Base-by-base conservation (phyloP, 805 yeast genomes). In the Kuraishia cidri region DNA sequence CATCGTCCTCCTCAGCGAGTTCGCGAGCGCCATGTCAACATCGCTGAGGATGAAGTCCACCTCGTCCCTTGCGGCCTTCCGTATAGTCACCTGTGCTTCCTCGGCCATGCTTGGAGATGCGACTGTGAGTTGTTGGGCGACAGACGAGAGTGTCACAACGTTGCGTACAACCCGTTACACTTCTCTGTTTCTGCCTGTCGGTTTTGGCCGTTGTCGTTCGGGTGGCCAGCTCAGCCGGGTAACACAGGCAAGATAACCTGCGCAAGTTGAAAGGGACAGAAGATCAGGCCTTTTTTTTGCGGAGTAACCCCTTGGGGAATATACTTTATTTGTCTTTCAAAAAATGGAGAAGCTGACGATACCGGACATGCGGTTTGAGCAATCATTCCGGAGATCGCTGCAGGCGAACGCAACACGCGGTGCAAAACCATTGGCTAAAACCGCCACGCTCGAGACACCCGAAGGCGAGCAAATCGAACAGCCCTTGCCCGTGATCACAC, bases 31-130 rank as follows among this genome's bases (percentile, higher is more conserved):
- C 38, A 92, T 58, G 52, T 90, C 97, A 22, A 87, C 88, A 50
- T 87, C 86, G 29, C 84, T 72, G 36, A 92, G 59, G 24, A 90
- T 85, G 50, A 92, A 82, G 56, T 92, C 95, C 40, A 92, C 97
- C 49, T 76, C 82, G 50, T 90, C 97, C 42, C 69, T 68, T 30
- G 81, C 87, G 13, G 90, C 77, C 50, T 79, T 78, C 58, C 97
- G 77, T 54, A 92, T 90, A 30, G 90, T 86, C 42, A 92, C 83
- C 43, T 81, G 76, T 14, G 96, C 95, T 29, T 76, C 84, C 45
- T 58, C 49, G 14, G 46, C 37, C 54, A 49, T 45, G 18, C 28
- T 35, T n/a, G n/a, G n/a, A n/a, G n/a, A n/a, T n/a, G n/a, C n/a
- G n/a, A n/a, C n/a, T n/a, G n/a, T n/a, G n/a, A n/a, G n/a, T n/a